Base-by-base conservation (phyloP, 345 rosid species). In the Linum trigynum region DNA sequence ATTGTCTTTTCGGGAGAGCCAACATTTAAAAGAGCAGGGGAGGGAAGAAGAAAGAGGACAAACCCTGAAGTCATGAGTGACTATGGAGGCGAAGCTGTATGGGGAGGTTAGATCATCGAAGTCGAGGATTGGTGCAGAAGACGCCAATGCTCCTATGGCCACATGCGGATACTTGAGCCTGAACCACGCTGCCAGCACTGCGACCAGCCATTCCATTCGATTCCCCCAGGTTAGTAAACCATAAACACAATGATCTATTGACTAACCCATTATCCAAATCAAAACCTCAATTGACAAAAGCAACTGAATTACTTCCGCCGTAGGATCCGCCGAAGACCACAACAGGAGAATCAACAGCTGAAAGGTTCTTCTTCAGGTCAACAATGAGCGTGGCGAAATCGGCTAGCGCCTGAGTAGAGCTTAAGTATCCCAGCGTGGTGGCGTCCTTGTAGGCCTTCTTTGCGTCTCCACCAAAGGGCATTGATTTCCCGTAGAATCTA, bases 281-380 rank as follows among this genome's bases (percentile, higher is more conserved):
- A 48, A 48, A 48, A 48, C 55, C 14, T 7, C 14, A 48, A 7
- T 48, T 48, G 14, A 48, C 7, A 48, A 48, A 48, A 48, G 14
- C 14, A 51, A 5, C 10, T 2, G 56, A 32, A 10, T 56, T 77
- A 86, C 88, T 86, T 79, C 89, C 92, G 10, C 92, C 92, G 5
- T 84, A 86, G 70, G 92, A 86, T 43, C 92, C 92, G 23, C 89
- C 87, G 7, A 82, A 73, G n/a, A 78, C 82, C 61, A 86, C 77
- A n/a, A 86, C 86, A 15, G 89, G 92, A 67, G 89, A 84, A 35
- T 79, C 84, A 15, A 32, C 64, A 10, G 89, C 83, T 0, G 85
- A 69, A 70, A 84, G 39, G 32, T 86, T 84, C 62, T 73, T 70
- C 83, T 86, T 86, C 38, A 86, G 73, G 65, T 84, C 77, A 56